Percentiles rank a stretch among this genome's conserved stretches.
Conservation (phyloP, 148 eudicot species). For the Camellia lanceoleosa region DNA sequence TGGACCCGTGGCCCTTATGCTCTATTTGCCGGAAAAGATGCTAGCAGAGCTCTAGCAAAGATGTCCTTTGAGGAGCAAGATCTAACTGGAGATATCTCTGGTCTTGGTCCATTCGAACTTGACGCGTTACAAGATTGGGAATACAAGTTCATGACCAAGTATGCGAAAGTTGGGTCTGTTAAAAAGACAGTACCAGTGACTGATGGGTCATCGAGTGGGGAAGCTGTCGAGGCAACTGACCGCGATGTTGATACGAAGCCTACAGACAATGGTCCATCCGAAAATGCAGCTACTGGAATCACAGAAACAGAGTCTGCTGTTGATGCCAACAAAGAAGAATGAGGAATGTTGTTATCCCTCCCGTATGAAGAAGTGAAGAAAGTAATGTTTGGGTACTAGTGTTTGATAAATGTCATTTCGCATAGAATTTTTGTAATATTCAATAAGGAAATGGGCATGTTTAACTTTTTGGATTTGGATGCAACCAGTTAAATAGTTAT, state of each 20-base stretch:
- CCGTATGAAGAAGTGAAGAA: background rate
- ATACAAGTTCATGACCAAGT: conserved; percentile 96
- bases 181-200: conserved; percentile 43
- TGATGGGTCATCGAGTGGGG: conserved; percentile 40
- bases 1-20: conserved; percentile 97
- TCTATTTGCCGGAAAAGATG: conserved; percentile 92
- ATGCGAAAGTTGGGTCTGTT: conserved; percentile 84
- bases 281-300: conserved; percentile 23
- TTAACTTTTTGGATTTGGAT: background rate
- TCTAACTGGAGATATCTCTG: conserved; percentile 73
- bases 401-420: background rate
- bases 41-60: conserved; percentile 96
- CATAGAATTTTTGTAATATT: background rate
- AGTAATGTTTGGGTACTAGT: background rate
- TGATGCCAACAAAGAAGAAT: conserved; percentile 43
- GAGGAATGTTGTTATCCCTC: too few species aligned
- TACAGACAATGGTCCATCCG: conserved; percentile 26
- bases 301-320: conserved; percentile 21
- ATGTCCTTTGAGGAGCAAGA: conserved; percentile 96
- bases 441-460: background rate
- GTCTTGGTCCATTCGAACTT: conserved; percentile 84
- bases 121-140: conserved; percentile 98
- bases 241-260: conserved; percentile 30
- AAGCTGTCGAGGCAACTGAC: conserved; percentile 38
- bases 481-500: too few species aligned